These are phyloP conservation scores for Pseudocercospora vitis DNA, from an alignment of 2,329 filamentous ascomycete species.

Conservation along the genomic window DNA sequence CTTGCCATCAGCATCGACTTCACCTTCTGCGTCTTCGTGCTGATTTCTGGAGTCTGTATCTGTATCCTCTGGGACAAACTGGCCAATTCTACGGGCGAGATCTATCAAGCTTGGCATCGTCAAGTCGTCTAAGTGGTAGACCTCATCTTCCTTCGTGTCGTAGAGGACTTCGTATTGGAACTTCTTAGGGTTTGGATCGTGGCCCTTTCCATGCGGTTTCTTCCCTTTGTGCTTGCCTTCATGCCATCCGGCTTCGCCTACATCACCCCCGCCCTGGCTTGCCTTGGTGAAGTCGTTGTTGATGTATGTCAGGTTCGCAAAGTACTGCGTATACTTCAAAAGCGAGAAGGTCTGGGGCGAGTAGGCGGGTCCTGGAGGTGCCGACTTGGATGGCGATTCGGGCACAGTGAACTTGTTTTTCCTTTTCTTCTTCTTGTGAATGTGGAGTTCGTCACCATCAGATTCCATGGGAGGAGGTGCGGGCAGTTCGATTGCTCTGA, in stretches of 20 bases:
- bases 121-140: slow-evolving; percentile 76
- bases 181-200: slow-evolving; percentile 58
- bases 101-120: slow-evolving; percentile 79
- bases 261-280: slow-evolving; percentile 28
- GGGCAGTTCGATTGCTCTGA: slow-evolving; percentile 21
- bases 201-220: slow-evolving; percentile 49
- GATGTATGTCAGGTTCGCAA: slow-evolving; percentile 85
- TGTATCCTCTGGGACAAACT: slow-evolving; percentile 42
- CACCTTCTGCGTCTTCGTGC: slow-evolving; percentile 31
- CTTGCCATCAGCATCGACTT: slow-evolving; percentile 31
- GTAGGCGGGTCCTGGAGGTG: slow-evolving; percentile 85
- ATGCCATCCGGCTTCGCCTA: slow-evolving; percentile 54
- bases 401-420: slow-evolving; percentile 59
- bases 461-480: slow-evolving; percentile 18
- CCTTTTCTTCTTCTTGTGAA: slow-evolving; percentile 52
- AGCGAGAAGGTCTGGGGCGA: slow-evolving; percentile 78
- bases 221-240: slow-evolving; percentile 64
- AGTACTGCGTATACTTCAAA: slow-evolving; percentile 84
- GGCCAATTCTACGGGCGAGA: slow-evolving; percentile 75
- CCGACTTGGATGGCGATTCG: slow-evolving; percentile 66
- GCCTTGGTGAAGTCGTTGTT: slow-evolving; percentile 65
- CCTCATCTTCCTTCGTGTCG: slow-evolving; percentile 71
- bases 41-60: slow-evolving; percentile 28
- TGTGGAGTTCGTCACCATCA: slow-evolving; percentile 41
- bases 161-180: slow-evolving; percentile 85